Percentiles rank a stretch among this genome's conserved stretches.
These are phyloP conservation scores for Backusella sp. DNA, from an alignment of 192 early-diverging fungal species.

Conservation along the genomic window DNA sequence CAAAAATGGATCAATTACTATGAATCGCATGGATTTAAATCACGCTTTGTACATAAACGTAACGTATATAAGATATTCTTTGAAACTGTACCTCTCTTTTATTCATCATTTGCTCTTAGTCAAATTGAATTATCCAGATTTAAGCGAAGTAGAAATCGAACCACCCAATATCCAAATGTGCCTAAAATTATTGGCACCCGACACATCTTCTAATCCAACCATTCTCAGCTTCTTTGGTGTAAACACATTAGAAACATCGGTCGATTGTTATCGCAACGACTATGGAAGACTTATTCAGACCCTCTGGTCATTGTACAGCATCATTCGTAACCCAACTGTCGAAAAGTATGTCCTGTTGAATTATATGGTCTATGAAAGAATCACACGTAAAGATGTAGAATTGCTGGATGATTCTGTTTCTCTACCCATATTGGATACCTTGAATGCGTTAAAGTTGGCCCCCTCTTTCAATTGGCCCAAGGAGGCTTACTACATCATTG, in stretches of 20 bases:
- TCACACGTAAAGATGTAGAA: background rate
- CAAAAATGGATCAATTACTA: slow-evolving; percentile 13
- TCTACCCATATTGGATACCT: background rate
- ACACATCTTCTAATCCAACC: slow-evolving; percentile 7
- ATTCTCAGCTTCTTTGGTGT: slow-evolving; percentile 9
- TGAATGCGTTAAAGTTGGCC: background rate
- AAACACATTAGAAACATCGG: background rate
- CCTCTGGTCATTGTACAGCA: background rate
- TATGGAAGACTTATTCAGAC: background rate
- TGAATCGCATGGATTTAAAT: background rate
- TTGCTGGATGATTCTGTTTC: background rate
- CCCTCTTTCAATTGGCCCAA: background rate
- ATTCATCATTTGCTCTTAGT: background rate
- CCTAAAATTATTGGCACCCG: background rate
- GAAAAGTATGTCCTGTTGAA: background rate
- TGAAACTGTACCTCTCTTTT: background rate
- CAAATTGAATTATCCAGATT: background rate
- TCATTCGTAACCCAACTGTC: background rate
- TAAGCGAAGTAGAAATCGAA: background rate
- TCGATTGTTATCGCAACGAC: background rate
- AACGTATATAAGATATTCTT: background rate
- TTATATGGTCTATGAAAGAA: background rate
- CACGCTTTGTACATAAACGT: background rate
- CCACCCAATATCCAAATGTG: slow-evolving; percentile 13
- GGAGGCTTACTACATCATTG: slow-evolving; percentile 1